Evolutionary conservation across 805 yeast genomes (phyloP), one percentile per base, ranked within the genome.

Genomic region (Wickerhamomyces hampshirensis): DNA sequence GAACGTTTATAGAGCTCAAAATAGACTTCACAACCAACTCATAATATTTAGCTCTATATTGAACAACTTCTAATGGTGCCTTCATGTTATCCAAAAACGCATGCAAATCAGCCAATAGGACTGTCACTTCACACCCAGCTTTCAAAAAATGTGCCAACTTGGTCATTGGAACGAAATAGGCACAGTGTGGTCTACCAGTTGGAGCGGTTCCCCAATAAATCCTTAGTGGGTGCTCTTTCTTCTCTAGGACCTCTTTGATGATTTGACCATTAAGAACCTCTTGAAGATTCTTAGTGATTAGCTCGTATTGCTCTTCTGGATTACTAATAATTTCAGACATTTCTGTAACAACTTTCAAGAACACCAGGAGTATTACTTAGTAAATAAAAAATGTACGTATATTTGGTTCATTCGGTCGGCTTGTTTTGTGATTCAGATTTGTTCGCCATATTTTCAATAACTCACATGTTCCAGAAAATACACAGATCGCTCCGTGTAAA

Each of bases 191-290:
- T 64, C 77, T 85, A 35, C 99, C 99, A 5, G 99, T 93, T 42
- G 99, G 98, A 6, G 99, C 99, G 15, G 98, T 89, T 49, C 99
- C 99, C 98, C 97, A 93, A 77, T 93, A 93, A 55, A 93, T 65
- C 55, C 78, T 84, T 48, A 94, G 63, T 11, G 93, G 85, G 52
- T 95, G 78, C 52, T 86, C 77, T 55, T 86, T 83, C 37, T 74
- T 80, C 57, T 84, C 93, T 43, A 89, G 68, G 23, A 87, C 77
- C 56, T 87, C 75, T 57, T 84, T 84, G 63, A 91, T 85, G 62
- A 88, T 86, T 61, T 84, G 89, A 27, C 77, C 81, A 60, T 91
- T 87, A 42, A 93, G 73, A 35, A 84, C 91, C 68, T 93, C 99
- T 63, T 93, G 98, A 41, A 93, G 75, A 57, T 81, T 80, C 58